Evolutionary conservation across 306 rosid genomes (phyloP).

Genomic region (Begonia peltatifolia): DNA sequence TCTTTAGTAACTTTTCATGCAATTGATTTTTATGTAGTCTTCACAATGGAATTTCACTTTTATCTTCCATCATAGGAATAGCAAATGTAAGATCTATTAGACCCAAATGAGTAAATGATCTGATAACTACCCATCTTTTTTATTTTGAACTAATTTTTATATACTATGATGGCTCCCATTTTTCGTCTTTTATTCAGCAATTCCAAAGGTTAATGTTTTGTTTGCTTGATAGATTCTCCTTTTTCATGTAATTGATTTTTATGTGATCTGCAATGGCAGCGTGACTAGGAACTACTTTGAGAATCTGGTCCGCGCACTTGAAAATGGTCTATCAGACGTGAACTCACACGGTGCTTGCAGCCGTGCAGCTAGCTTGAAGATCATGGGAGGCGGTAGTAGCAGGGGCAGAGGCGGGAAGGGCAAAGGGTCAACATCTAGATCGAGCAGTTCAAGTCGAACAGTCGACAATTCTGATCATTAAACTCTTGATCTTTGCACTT

Average conservation of each 20-base stretch:
- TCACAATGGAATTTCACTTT: not conserved
- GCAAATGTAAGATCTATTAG: too few relatives aligned
- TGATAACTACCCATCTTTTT: too few relatives aligned
- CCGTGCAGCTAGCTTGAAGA: conserved; percentile 26
- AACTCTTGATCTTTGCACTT: conserved; percentile 40
- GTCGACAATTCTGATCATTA: conserved; percentile 27
- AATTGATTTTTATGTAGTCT: conserved; percentile 5
- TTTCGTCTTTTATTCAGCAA: too few relatives aligned
- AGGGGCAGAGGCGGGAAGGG: conserved; percentile 34
- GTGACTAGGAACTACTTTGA: conserved; percentile 44
- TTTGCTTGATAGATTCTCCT: too few relatives aligned
- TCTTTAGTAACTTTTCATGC: not conserved
- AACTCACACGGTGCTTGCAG: conserved; percentile 27
- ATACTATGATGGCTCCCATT: too few relatives aligned
- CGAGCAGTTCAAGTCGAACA: conserved; percentile 21
- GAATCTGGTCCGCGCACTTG: conserved; percentile 35
- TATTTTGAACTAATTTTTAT: too few relatives aligned
- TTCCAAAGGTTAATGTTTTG: too few relatives aligned
- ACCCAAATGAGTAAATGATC: too few relatives aligned
- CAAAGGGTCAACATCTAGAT: conserved; percentile 24
- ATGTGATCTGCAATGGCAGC: conserved; percentile 13
- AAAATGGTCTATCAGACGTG: conserved; percentile 38
- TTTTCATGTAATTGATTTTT: conserved; percentile 1
- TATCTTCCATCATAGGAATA: too few relatives aligned
- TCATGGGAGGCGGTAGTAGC: conserved; percentile 19